phyloP scores from a whole-genome alignment of 2,329 filamentous ascomycete species.

The Penicillium sp. region DNA sequence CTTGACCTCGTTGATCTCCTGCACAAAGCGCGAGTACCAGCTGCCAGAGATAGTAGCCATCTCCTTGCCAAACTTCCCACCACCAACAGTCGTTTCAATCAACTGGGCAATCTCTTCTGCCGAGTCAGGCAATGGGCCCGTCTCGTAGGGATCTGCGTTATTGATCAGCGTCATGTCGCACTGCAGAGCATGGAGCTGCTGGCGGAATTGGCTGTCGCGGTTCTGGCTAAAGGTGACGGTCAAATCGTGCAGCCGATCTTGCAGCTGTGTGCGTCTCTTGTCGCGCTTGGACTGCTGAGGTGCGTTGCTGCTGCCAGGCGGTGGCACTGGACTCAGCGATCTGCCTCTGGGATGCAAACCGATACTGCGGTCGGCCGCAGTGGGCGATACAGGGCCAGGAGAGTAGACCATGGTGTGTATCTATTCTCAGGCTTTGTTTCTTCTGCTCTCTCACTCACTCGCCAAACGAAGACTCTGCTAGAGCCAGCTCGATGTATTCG shows the following conservation, averaged over 20 bases:
- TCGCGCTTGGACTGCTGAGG: conserved; percentile 74
- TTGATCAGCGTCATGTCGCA: conserved; percentile 83
- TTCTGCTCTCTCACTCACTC: not conserved
- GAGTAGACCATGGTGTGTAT: conserved; percentile 35
- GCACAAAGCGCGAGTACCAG: conserved; percentile 78
- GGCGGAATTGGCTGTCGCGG: conserved; percentile 77
- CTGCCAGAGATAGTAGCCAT: conserved; percentile 65
- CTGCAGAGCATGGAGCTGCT: conserved; percentile 88
- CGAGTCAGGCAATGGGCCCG: conserved; percentile 63
- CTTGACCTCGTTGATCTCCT: conserved; percentile 80
- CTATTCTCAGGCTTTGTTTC: not conserved
- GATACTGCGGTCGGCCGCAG: conserved; percentile 17
- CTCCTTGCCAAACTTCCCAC: conserved; percentile 65
- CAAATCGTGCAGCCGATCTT: conserved; percentile 73
- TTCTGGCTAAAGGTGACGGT: conserved; percentile 75
- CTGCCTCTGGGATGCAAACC: conserved; percentile 22
- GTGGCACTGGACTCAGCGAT: conserved; percentile 29
- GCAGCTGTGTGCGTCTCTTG: conserved; percentile 78
- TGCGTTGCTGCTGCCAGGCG: conserved; percentile 14
- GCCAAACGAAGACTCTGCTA: not conserved
- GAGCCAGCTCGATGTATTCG: not conserved
- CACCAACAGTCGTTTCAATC: conserved; percentile 53
- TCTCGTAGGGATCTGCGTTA: conserved; percentile 74
- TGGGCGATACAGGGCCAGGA: conserved; percentile 33
- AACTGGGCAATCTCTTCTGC: conserved; percentile 65